Conservation (phyloP, 805 yeast genomes). For the Saccharomycopsis olivae region DNA sequence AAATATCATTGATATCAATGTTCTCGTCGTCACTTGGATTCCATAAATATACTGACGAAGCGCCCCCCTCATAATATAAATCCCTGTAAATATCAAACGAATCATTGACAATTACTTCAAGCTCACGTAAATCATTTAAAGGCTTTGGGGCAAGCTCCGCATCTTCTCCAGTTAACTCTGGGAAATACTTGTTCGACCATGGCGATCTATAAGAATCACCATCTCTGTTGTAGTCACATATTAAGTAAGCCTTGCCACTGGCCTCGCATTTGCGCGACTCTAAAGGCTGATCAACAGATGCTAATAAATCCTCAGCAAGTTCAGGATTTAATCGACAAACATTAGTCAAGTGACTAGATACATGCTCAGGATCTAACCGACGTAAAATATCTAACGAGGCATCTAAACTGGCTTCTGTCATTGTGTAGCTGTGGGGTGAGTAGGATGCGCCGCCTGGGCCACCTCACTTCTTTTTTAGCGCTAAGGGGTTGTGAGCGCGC, state of each 20-base stretch:
- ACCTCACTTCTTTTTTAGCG: too few relatives aligned
- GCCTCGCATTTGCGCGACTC: conserved; percentile 32
- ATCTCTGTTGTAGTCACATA: conserved; percentile 93
- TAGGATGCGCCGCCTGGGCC: too few relatives aligned
- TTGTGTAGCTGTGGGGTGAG: not conserved
- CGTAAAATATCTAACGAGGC: conserved; percentile 72
- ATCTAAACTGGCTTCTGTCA: conserved; percentile 47
- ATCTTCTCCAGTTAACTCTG: conserved; percentile 37
- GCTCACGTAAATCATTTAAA: conserved; percentile 48
- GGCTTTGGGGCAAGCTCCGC: conserved; percentile 70
- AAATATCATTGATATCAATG: conserved; percentile 24
- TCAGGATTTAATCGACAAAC: conserved; percentile 48
- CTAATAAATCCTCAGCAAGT: conserved; percentile 76
- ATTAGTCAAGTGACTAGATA: conserved; percentile 34
- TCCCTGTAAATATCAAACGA: conserved; percentile 91
- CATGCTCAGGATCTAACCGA: conserved; percentile 59
- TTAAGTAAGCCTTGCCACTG: conserved; percentile 57
- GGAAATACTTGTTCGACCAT: conserved; percentile 70
- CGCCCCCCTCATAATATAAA: conserved; percentile 90
- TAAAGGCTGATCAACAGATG: conserved; percentile 83
- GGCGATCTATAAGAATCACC: conserved; percentile 91
- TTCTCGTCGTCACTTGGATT: conserved; percentile 50
- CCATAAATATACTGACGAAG: conserved; percentile 86
- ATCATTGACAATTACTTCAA: conserved; percentile 77
- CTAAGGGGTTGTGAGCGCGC: too few relatives aligned